A percentile compares a stretch with the other conserved stretches of the same genome.
Evolutionary conservation across 208 protist genomes (phyloP).

Genomic region (Acanthamoeba castellanii): DNA sequence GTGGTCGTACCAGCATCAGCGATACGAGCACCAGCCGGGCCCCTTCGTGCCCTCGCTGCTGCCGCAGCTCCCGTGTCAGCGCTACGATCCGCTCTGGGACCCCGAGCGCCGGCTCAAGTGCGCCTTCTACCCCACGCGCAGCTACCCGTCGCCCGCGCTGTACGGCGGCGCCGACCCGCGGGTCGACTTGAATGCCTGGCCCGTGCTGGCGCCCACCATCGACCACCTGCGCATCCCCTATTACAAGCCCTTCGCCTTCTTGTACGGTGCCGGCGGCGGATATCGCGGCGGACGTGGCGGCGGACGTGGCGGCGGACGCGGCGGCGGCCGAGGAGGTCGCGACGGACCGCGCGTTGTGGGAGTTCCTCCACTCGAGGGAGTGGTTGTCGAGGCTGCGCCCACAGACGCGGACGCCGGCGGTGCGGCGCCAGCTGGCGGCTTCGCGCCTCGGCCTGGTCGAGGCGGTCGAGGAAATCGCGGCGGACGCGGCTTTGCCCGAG

Average conservation of each 20-base stretch:
- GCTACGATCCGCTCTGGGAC: not conserved
- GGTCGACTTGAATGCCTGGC: not conserved
- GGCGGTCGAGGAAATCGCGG: no score
- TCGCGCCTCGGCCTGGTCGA: no score
- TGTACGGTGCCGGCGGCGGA: not conserved
- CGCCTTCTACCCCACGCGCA: not conserved
- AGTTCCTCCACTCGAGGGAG: no score
- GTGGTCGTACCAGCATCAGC: not conserved
- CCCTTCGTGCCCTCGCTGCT: not conserved
- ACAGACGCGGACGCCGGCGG: no score
- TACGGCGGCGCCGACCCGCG: not conserved
- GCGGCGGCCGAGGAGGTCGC: no score
- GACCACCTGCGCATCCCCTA: not conserved
- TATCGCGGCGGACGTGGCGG: not conserved
- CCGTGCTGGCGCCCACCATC: not conserved
- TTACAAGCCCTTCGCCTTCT: not conserved
- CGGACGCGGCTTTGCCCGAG: no score
- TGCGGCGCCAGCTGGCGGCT: no score
- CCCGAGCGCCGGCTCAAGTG: not conserved
- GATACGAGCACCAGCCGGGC: not conserved
- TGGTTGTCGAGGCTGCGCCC: no score
- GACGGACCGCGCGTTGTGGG: no score
- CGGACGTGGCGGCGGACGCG: not conserved
- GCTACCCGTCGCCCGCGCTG: not conserved
- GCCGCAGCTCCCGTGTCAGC: not conserved